Evolutionary conservation across 2,329 filamentous ascomycete genomes (phyloP).

Genomic region (Claviceps purpurea): DNA sequence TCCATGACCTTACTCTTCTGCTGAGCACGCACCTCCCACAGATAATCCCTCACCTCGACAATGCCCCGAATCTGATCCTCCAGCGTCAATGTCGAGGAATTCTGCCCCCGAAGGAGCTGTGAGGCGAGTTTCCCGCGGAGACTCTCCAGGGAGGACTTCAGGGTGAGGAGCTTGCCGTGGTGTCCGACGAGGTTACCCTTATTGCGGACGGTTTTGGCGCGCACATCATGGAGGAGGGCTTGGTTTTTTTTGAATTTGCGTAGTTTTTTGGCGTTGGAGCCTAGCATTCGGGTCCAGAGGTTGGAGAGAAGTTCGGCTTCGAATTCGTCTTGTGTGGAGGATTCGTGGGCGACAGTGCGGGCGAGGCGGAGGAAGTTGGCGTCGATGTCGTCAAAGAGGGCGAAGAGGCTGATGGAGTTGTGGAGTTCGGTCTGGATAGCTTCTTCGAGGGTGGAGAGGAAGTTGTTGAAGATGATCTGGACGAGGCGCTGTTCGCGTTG

Average conservation of each 20-base stretch:
- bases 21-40: conserved; percentile 59
- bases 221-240: conserved; percentile 61
- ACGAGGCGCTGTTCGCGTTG: conserved; percentile 71
- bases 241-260: conserved; percentile 89
- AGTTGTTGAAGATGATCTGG: conserved; percentile 73
- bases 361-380: conserved; percentile 80
- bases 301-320: conserved; percentile 72
- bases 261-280: conserved; percentile 59
- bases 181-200: conserved; percentile 79
- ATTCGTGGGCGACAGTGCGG: conserved; percentile 72
- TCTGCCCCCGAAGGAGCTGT: conserved; percentile 61
- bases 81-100: conserved; percentile 56
- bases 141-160: conserved; percentile 81
- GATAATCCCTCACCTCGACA: conserved; percentile 64
- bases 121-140: conserved; percentile 71
- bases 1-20: conserved; percentile 80
- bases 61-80: conserved; percentile 79
- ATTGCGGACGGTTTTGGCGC: conserved; percentile 72
- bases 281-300: conserved; percentile 77
- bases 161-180: conserved; percentile 66
- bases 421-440: conserved; percentile 74
- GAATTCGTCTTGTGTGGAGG: conserved; percentile 63
- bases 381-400: conserved; percentile 85
- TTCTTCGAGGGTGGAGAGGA: conserved; percentile 77
- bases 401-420: conserved; percentile 67